These are phyloP conservation scores for Serendipita sp. DNA, from an alignment of 768 basidiomycete species.

Conservation along the genomic window DNA sequence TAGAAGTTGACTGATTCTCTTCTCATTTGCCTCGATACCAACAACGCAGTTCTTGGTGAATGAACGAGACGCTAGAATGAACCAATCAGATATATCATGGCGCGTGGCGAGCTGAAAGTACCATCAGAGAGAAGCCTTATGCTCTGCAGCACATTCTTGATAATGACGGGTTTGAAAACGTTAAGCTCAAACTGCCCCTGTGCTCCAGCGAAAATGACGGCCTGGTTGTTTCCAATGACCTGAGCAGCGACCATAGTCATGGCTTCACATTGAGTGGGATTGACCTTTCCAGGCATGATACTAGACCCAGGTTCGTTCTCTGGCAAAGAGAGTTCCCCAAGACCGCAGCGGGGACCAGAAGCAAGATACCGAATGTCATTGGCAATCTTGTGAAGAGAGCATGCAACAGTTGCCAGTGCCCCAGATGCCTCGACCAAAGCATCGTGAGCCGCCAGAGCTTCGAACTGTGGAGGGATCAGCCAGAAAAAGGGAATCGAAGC, in stretches of 20 bases:
- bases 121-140: constrained; percentile 89
- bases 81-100: background rate
- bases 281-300: constrained; percentile 99
- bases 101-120: constrained; percentile 17
- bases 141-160: constrained; percentile 93
- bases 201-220: constrained; percentile 81
- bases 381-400: constrained; percentile 97
- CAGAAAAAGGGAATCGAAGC: background rate
- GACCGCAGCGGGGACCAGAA: constrained; percentile 92
- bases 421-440: constrained; percentile 96
- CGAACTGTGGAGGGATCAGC: constrained; percentile 42
- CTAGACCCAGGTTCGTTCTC: constrained; percentile 99
- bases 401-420: constrained; percentile 90
- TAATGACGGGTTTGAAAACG: constrained; percentile 98
- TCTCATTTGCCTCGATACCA: constrained; percentile 92
- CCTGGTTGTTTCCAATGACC: constrained; percentile 93
- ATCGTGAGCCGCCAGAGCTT: constrained; percentile 95
- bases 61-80: constrained; percentile 51
- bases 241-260: constrained; percentile 98
- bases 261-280: constrained; percentile 98
- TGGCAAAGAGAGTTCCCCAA: constrained; percentile 85
- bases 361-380: constrained; percentile 97
- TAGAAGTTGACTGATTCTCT: constrained; percentile 70
- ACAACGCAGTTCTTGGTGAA: constrained; percentile 96
- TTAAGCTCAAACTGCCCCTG: constrained; percentile 99